Base-by-base conservation (phyloP, 1,284 basidiomycete genomes). In the Porogramme epimiltina region DNA sequence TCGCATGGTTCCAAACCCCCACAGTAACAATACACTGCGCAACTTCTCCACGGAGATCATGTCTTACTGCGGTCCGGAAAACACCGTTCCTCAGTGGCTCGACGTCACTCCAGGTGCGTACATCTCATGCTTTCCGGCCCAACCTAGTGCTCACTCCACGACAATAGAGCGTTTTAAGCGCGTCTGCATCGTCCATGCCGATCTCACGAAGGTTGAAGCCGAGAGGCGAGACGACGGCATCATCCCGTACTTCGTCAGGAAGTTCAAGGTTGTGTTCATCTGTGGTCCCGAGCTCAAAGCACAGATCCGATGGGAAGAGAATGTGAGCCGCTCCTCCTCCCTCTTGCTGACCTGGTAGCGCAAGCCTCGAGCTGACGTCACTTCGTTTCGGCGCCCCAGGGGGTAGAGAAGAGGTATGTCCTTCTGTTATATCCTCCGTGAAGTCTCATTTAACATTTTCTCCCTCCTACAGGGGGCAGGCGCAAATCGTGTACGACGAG, bases 231-330 rank as follows among this genome's bases (percentile, higher is more conserved):
- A 8, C 8, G 6, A 19, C 59, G 61, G 20, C 65, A 56, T 18
- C 43, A 38, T 5, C 18, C 11, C 13, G 13, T 73, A 67, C 42
- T 80, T 72, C 52, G 60, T 64, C 38, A 69, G 73, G 38, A 62
- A 69, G 15, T 80, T 72, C 55, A 71, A 76, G 18, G 67, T 82
- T 45, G 67, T 82, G 18, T 63, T 82, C 47, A 66, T 71, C 38
- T 79, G 79, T 6, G 59, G 77, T 28, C 73, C 76, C 0, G 76
- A 78, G 49, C 34, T 77, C 16, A 68, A 72, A 44, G 74, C 76
- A 0, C 70, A 74, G 46, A 66, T 77, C 13, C 54, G 63, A 19
- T 82, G 80, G 80, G 58, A 46, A 22, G 71, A 77, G 41, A 52
- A 70, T 16, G 68, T 69, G 39, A 47, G 67, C 62, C 28, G 15